Evolutionary conservation across 2,329 filamentous ascomycete species (phyloP).

Genomic region (Incumbomyces delicatus): DNA sequence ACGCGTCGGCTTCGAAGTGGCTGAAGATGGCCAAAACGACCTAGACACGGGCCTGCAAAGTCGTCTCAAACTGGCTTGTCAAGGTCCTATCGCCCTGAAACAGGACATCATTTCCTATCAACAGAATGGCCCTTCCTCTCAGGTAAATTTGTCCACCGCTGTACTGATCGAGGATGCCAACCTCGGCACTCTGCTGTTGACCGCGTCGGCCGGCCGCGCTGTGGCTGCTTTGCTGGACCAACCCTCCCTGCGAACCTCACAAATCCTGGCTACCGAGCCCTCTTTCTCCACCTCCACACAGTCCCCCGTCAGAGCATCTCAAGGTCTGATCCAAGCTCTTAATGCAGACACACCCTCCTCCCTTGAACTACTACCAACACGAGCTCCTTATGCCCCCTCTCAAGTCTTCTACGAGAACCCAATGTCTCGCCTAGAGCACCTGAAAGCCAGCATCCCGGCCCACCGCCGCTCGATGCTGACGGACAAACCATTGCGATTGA

Average conservation of each 20-base stretch:
- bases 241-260: conserved; percentile 24
- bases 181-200: conserved; percentile 49
- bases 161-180: conserved; percentile 48
- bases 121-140: conserved; percentile 30
- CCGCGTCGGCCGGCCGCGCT: conserved; percentile 37
- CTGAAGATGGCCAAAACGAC: conserved; percentile 6
- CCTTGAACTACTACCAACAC: conserved; percentile 25
- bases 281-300: background rate
- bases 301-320: background rate
- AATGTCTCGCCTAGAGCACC: conserved; percentile 13
- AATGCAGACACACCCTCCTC: conserved; percentile 1
- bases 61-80: conserved; percentile 46
- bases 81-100: conserved; percentile 35
- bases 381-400: conserved; percentile 29
- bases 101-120: conserved; percentile 31
- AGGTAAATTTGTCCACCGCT: conserved; percentile 31
- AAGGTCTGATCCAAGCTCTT: conserved; percentile 1
- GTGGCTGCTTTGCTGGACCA: conserved; percentile 45
- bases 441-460: conserved; percentile 25
- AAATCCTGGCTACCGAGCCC: conserved; percentile 15
- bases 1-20: conserved; percentile 47
- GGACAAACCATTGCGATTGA: conserved; percentile 38
- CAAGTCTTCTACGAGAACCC: conserved; percentile 16
- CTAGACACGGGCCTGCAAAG: conserved; percentile 45
- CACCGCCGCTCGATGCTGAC: conserved; percentile 33